phyloP scores from a whole-genome alignment of 352 stramenopile genomes.

The Pythium guiyangense region DNA sequence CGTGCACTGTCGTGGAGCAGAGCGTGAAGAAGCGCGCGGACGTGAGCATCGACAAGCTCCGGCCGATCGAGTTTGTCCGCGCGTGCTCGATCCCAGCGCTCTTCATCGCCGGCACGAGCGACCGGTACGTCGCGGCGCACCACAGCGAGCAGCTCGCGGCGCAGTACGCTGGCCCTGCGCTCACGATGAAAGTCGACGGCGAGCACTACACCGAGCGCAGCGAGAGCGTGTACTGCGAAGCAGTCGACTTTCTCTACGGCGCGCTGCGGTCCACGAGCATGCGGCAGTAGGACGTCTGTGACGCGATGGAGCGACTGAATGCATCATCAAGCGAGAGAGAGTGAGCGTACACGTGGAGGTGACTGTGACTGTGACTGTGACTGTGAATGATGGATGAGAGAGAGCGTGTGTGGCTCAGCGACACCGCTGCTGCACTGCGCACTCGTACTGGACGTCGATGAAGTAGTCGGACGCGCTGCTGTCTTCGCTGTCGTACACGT shows the following conservation, averaged over 20 bases:
- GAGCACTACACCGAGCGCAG: constrained; percentile 60
- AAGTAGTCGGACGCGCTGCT: constrained; percentile 54
- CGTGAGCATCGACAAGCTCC: constrained; percentile 62
- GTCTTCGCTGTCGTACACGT: constrained; percentile 46
- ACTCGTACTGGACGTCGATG: constrained; percentile 67
- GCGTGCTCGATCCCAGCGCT: constrained; percentile 70
- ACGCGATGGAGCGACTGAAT: too few species aligned
- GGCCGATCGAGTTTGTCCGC: constrained; percentile 64
- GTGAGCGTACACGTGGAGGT: too few species aligned
- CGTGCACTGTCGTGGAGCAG: constrained; percentile 56
- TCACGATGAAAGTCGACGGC: constrained; percentile 49
- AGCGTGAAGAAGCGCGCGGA: constrained; percentile 75
- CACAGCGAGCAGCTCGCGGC: constrained; percentile 63
- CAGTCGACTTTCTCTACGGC: constrained; percentile 60
- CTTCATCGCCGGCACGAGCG: constrained; percentile 55
- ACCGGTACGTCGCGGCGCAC: constrained; percentile 60
- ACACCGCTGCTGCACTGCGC: constrained; percentile 15
- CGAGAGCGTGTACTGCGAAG: constrained; percentile 37
- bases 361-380: too few species aligned
- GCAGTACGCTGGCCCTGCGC: constrained; percentile 54
- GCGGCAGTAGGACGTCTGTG: constrained; percentile 10
- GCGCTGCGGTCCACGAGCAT: constrained; percentile 30
- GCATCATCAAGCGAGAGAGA: too few species aligned
- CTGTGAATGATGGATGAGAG: neutral
- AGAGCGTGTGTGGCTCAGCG: neutral